A percentile compares a stretch with the other conserved stretches of the same genome.
phyloP scores from a whole-genome alignment of 2,329 filamentous ascomycete species.

The Fusarium denticulatum region DNA sequence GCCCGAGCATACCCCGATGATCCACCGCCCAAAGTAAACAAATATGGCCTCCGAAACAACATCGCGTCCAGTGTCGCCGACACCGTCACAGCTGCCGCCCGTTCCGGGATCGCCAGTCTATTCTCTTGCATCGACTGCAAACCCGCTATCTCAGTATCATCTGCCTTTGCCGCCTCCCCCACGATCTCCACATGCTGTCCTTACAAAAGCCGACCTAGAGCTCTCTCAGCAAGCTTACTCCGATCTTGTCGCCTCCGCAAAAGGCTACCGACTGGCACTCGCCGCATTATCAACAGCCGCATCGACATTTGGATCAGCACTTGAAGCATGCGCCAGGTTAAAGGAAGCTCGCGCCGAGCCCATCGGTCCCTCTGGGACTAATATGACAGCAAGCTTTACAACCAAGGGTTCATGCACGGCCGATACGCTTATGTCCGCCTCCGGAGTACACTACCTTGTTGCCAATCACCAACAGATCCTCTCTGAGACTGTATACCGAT shows the following conservation, averaged over 20 bases:
- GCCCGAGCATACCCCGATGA: constrained; percentile 24
- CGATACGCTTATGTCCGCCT: constrained; percentile 69
- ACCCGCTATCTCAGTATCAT: constrained; percentile 67
- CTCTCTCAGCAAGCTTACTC: constrained; percentile 70
- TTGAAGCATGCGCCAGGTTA: constrained; percentile 74
- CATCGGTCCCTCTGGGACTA: constrained; percentile 53
- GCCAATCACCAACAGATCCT: constrained; percentile 78
- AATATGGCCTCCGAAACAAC: constrained; percentile 47
- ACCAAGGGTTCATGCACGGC: constrained; percentile 66
- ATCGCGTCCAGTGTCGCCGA: constrained; percentile 58
- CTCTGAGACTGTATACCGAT: constrained; percentile 73
- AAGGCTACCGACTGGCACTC: constrained; percentile 71
- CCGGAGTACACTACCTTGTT: constrained; percentile 73
- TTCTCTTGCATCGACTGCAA: constrained; percentile 70
- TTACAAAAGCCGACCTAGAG: constrained; percentile 71
- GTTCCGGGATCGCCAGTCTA: constrained; percentile 72
- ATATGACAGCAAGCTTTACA: constrained; percentile 60
- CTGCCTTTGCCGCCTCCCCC: constrained; percentile 70
- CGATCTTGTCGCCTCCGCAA: constrained; percentile 69
- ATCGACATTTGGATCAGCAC: constrained; percentile 70
- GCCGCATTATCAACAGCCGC: constrained; percentile 69
- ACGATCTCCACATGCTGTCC: constrained; percentile 65
- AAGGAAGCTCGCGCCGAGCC: constrained; percentile 73
- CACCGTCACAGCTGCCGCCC: constrained; percentile 66
- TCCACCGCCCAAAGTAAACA: constrained; percentile 26